Conservation (phyloP, 2,329 filamentous ascomycete species). For the Proliferodiscus dingleyae region DNA sequence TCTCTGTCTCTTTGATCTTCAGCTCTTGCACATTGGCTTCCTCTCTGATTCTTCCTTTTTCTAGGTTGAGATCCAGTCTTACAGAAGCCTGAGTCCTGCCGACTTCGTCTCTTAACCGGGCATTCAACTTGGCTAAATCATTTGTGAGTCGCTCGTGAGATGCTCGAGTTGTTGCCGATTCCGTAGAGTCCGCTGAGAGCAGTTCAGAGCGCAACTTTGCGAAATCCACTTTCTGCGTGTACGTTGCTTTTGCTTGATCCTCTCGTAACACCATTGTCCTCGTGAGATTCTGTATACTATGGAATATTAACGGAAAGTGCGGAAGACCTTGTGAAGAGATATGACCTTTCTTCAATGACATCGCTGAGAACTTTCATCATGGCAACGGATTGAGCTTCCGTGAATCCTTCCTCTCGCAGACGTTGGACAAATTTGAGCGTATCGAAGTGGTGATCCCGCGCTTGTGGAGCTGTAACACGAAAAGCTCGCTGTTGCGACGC, state of each 20-base stretch:
- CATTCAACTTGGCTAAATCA: constrained; percentile 90
- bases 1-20: constrained; percentile 98
- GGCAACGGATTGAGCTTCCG: constrained; percentile 90
- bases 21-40: constrained; percentile 95
- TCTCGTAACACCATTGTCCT: constrained; percentile 97
- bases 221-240: constrained; percentile 92
- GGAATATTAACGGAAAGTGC: not conserved
- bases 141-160: constrained; percentile 91
- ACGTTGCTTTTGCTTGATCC: constrained; percentile 76
- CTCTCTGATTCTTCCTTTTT: constrained; percentile 93
- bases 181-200: constrained; percentile 84
- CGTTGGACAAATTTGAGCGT: constrained; percentile 95
- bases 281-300: constrained; percentile 89
- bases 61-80: constrained; percentile 85
- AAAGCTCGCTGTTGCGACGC: constrained; percentile 45
- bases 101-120: constrained; percentile 86
- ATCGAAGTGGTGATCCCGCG: constrained; percentile 91
- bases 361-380: constrained; percentile 98
- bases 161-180: constrained; percentile 80
- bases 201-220: constrained; percentile 94
- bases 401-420: constrained; percentile 86
- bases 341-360: constrained; percentile 89
- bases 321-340: constrained; percentile 2
- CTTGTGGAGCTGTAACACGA: constrained; percentile 57
- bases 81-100: constrained; percentile 90